Evolutionary conservation across 2,329 filamentous ascomycete species (phyloP), one percentile per base, ranked within the genome.

Genomic region (Colletotrichum tanaceti): DNA sequence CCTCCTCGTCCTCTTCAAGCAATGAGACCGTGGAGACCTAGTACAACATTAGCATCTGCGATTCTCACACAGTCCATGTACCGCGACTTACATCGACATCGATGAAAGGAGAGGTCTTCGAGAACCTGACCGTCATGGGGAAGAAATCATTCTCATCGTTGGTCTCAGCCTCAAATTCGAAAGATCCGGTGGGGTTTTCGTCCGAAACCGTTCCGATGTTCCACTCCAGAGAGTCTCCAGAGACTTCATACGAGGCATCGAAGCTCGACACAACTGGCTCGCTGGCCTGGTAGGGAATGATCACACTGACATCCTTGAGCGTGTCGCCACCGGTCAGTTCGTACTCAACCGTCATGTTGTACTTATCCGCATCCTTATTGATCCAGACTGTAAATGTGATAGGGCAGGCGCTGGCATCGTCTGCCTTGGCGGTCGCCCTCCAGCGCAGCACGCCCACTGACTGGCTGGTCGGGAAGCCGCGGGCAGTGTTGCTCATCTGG

Each of bases 351-450:
- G 95, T 99, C 76, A 99, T 89, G 72, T 92, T 97, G 80, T 91
- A 97, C 75, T 91, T 94, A 77, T 90, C 89, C 54, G 91, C 89
- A 55, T 93, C 91, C 80, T 94, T 94, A 81, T 97, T 98, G 70
- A 97, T 93, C 96, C 96, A 99, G 44, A 98, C 95, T 2, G 94
- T 98, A 79, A 99, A 98, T 44, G 92, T 96, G 75, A 99, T 96
- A 9, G 96, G 96, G 44, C 97, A 90, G 63, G 94, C 89, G 71
- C 89, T 90, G 43, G 91, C 81, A 74, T 97, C 93, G 73, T 97
- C 94, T 2, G 87, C 86, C 80, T 93, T 94, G 57, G 93, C 92
- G 18, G 90, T 89, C 24, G 93, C 91, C 75, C 94, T 92, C 96
- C 96, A 99, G 78, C 95, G 90, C 77, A 99, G 86, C 49, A 98